Percentiles rank a stretch among this genome's conserved stretches.
These are phyloP conservation scores for Pilaira anomala DNA, from an alignment of 192 early-diverging fungal species.

Conservation along the genomic window DNA sequence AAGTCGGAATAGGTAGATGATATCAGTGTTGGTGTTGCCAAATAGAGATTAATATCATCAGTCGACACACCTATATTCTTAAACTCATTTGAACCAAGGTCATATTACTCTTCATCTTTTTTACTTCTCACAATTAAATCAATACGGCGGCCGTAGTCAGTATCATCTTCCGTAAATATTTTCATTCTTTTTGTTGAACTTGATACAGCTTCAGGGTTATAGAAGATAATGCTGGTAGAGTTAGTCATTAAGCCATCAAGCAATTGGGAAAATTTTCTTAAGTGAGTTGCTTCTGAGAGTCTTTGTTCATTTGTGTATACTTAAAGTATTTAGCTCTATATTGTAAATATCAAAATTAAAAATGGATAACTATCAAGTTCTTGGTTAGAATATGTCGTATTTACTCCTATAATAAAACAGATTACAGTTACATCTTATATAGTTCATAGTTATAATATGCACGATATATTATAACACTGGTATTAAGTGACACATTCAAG, in stretches of 20 bases:
- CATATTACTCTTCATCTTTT: not conserved
- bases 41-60: not conserved
- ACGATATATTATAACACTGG: no score
- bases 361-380: no score
- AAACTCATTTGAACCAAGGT: not conserved
- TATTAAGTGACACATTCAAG: no score
- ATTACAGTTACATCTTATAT: no score
- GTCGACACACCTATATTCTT: not conserved
- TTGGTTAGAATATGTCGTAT: no score
- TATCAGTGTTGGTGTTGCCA: not conserved
- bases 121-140: not conserved
- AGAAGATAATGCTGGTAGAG: not conserved
- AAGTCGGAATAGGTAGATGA: no score
- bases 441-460: no score
- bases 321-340: not conserved
- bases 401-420: no score
- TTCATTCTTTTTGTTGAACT: not conserved
- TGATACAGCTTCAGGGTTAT: not conserved
- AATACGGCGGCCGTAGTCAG: not conserved
- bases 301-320: not conserved
- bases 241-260: not conserved
- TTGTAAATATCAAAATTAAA: no score
- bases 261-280: not conserved
- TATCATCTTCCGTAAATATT: not conserved
- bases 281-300: not conserved